These are phyloP conservation scores for Plasmodium fragile DNA, from an alignment of 169 alveolate species.

Conservation along the genomic window DNA sequence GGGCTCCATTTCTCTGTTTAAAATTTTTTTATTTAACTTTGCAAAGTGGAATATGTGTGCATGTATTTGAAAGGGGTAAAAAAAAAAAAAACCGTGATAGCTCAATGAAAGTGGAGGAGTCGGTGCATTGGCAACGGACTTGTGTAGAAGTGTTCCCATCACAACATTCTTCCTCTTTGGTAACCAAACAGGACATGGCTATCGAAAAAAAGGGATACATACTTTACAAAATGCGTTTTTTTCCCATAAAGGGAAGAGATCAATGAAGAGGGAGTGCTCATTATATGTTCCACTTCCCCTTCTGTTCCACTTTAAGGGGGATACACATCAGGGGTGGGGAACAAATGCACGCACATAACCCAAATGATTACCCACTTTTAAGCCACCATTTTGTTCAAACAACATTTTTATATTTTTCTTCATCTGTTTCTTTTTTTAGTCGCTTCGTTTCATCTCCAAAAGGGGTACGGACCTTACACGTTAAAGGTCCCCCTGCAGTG, in stretches of 20 bases:
- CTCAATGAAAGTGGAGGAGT: not conserved
- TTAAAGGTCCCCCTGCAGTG: not conserved
- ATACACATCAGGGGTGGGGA: not conserved
- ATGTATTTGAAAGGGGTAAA: not conserved
- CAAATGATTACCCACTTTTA: not conserved
- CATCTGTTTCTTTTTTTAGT: not conserved
- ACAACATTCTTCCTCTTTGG: not conserved
- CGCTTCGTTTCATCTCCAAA: not conserved
- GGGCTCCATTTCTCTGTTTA: not conserved
- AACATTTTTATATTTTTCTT: not conserved
- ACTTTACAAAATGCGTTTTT: not conserved
- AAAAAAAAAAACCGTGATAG: not conserved
- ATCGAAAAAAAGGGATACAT: not conserved
- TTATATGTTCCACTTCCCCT: not conserved
- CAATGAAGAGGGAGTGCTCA: not conserved
- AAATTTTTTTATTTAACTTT: not conserved
- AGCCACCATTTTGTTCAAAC: not conserved
- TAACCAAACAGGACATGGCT: not conserved
- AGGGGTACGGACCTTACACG: not conserved
- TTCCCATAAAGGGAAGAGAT: not conserved
- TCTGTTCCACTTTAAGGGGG: not conserved
- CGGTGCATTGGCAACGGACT: slow-evolving; percentile 9
- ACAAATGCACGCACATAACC: not conserved
- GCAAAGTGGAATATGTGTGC: not conserved
- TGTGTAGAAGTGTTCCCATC: not conserved